phyloP scores from a whole-genome alignment of 1,139 yeast species.

The Eremothecium gossypii region DNA sequence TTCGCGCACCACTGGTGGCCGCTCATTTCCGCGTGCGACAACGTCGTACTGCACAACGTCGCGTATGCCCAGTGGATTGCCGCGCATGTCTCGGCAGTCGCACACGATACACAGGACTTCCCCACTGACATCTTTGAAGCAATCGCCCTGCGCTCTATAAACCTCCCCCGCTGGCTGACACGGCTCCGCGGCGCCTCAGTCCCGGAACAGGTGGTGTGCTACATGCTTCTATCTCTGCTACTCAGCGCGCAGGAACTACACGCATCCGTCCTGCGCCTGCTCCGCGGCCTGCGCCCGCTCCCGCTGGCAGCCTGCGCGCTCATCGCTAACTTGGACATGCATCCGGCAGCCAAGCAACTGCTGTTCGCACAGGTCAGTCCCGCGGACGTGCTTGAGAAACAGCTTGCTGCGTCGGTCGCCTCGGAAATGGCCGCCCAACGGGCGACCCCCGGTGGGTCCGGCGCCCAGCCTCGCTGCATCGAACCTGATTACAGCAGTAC shows the following conservation, averaged over 20 bases:
- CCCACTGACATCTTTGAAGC: background rate
- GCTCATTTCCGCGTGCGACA: background rate
- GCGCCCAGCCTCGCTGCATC: too few relatives aligned
- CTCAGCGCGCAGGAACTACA: background rate
- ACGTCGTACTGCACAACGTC: background rate
- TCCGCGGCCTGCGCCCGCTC: slow-evolving; percentile 26
- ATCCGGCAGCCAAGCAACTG: too few relatives aligned
- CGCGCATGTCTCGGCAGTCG: background rate
- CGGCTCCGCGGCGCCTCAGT: background rate
- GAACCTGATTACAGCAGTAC: too few relatives aligned
- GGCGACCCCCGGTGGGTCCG: too few relatives aligned
- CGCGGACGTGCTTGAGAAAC: too few relatives aligned
- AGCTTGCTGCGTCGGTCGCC: too few relatives aligned
- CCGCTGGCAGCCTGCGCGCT: slow-evolving; percentile 66
- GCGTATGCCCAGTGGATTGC: background rate
- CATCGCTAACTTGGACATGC: slow-evolving; percentile 53
- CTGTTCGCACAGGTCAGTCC: too few relatives aligned
- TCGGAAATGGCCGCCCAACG: too few relatives aligned
- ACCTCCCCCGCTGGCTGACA: background rate
- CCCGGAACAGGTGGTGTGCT: background rate
- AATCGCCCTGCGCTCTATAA: background rate
- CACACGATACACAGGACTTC: background rate
- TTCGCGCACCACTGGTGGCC: background rate
- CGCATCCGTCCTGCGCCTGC: background rate
- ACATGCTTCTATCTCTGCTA: background rate